These are phyloP conservation scores for Cryptosporidium bovis DNA, from an alignment of 169 alveolate species.

Conservation along the genomic window DNA sequence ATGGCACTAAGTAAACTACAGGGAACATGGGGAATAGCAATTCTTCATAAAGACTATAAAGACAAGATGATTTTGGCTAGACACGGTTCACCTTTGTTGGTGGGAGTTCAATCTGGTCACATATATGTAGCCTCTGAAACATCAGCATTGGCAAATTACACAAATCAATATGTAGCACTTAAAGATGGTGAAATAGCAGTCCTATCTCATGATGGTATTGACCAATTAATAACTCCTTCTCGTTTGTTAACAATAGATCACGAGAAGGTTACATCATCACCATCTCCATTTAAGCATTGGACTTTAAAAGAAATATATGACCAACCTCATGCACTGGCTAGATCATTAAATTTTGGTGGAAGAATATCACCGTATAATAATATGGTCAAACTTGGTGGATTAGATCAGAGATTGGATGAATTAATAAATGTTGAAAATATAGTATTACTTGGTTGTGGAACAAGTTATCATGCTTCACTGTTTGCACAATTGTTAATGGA, in stretches of 20 bases:
- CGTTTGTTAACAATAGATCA: slow-evolving; percentile 76
- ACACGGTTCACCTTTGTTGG: slow-evolving; percentile 92
- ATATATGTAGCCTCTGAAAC: slow-evolving; percentile 93
- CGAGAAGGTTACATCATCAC: slow-evolving; percentile 83
- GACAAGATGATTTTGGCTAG: slow-evolving; percentile 91
- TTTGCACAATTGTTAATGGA: slow-evolving; percentile 90
- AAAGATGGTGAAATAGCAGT: slow-evolving; percentile 90
- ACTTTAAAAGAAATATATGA: slow-evolving; percentile 90
- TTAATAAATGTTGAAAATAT: slow-evolving; percentile 83
- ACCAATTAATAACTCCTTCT: slow-evolving; percentile 78
- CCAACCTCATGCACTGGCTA: slow-evolving; percentile 85
- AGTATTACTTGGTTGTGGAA: slow-evolving; percentile 93
- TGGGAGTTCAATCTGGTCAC: slow-evolving; percentile 87
- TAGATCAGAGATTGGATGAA: slow-evolving; percentile 83
- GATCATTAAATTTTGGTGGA: slow-evolving; percentile 88
- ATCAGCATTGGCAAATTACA: slow-evolving; percentile 91
- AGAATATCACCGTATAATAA: slow-evolving; percentile 79
- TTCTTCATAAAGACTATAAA: slow-evolving; percentile 89
- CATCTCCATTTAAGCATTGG: slow-evolving; percentile 91
- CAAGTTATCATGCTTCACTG: slow-evolving; percentile 90
- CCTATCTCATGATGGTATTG: slow-evolving; percentile 83
- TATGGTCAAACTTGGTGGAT: slow-evolving; percentile 87
- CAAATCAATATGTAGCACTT: slow-evolving; percentile 90
- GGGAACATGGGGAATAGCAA: slow-evolving; percentile 97
- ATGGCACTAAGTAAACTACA: slow-evolving; percentile 87